Conservation (phyloP, 1,284 basidiomycete species). For the Tilletiaria anomala region DNA sequence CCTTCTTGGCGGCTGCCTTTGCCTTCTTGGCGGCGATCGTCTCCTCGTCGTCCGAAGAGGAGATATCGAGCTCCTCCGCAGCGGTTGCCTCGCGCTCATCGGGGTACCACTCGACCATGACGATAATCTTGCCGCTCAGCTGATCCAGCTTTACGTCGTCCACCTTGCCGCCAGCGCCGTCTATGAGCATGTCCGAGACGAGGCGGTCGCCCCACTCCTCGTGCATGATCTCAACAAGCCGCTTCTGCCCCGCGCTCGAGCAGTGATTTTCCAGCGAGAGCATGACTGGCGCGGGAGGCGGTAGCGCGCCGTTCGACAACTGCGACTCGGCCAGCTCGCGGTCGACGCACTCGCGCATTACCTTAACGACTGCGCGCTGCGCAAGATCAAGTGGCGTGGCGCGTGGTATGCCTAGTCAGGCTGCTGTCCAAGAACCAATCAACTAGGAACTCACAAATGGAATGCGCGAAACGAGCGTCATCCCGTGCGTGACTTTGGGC, state of each 20-base stretch:
- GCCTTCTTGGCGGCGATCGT: conserved; percentile 3
- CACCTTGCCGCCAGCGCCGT: conserved; percentile 19
- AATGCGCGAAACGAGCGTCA: conserved; percentile 13
- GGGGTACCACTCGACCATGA: conserved; percentile 46
- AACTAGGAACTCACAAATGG: too few species aligned
- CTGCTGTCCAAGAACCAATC: too few species aligned
- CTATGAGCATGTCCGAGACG: conserved; percentile 8
- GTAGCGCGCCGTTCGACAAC: not conserved
- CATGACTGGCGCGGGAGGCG: conserved; percentile 44
- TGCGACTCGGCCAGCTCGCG: conserved; percentile 5
- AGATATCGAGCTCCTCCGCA: not conserved
- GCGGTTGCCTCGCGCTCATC: not conserved
- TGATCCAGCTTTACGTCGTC: conserved; percentile 43
- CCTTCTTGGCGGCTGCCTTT: conserved; percentile 5
- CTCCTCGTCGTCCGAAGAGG: conserved; percentile 4
- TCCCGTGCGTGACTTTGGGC: conserved; percentile 51
- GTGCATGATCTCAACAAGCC: conserved; percentile 50
- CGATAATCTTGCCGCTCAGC: conserved; percentile 47
- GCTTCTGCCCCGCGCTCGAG: conserved; percentile 44
- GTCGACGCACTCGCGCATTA: conserved; percentile 13
- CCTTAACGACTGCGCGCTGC: conserved; percentile 16
- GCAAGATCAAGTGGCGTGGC: too few species aligned
- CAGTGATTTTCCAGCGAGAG: conserved; percentile 56
- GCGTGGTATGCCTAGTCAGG: too few species aligned
- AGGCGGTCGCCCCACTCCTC: conserved; percentile 50